Percentiles rank a stretch among this genome's conserved stretches.
Conservation (phyloP, 495 filamentous ascomycete species). For the Polyplosphaeria fusca region DNA sequence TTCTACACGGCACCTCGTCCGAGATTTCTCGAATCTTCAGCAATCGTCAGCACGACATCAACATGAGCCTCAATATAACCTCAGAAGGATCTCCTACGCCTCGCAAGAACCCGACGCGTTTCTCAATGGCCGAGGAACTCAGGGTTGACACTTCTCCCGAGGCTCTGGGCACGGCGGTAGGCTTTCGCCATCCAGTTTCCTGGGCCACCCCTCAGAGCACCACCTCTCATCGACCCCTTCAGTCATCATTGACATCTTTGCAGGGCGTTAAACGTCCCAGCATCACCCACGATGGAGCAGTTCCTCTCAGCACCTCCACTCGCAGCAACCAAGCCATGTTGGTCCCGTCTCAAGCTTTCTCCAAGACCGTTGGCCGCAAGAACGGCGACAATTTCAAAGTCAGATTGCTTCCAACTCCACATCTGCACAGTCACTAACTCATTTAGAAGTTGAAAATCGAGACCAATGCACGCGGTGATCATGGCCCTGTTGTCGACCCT, state of each 20-base stretch:
- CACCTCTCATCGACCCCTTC: neutral
- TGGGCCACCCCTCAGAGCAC: neutral
- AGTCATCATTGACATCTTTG: conserved; percentile 27
- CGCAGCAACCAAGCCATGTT: neutral
- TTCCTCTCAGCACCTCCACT: conserved; percentile 2
- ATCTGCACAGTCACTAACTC: conserved; percentile 42
- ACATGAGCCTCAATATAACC: conserved; percentile 33
- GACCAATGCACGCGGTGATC: conserved; percentile 41
- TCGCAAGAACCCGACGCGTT: conserved; percentile 27
- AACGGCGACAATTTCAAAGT: conserved; percentile 32
- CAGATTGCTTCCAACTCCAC: conserved; percentile 1
- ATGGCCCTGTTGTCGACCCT: conserved; percentile 50
- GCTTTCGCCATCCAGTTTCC: conserved; percentile 14
- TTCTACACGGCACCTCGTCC: conserved; percentile 6
- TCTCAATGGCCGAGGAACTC: conserved; percentile 27
- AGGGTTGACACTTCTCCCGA: conserved; percentile 27
- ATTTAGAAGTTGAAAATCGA: conserved; percentile 52
- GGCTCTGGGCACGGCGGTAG: conserved; percentile 30
- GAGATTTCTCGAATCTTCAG: conserved; percentile 27
- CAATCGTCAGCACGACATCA: conserved; percentile 1
- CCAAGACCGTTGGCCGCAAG: conserved; percentile 5
- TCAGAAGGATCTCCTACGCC: conserved; percentile 37
- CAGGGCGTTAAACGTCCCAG: conserved; percentile 32
- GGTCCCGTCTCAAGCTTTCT: neutral
- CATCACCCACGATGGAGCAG: neutral